phyloP scores from a whole-genome alignment of 805 yeast species.

The Suhomyces sp. region DNA sequence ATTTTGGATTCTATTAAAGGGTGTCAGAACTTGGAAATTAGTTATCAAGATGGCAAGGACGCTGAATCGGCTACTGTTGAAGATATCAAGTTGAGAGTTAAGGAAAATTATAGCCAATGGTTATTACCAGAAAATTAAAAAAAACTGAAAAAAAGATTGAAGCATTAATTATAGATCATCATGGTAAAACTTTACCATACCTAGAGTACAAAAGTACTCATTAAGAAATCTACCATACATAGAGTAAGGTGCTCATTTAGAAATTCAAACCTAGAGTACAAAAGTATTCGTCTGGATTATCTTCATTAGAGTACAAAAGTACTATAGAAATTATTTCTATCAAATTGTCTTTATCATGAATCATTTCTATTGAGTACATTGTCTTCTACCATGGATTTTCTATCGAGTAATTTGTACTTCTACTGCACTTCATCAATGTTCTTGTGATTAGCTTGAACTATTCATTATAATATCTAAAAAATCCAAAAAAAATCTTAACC shows the following conservation, averaged over 20 bases:
- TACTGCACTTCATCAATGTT: not conserved
- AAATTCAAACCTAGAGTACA: no score
- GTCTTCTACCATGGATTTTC: no score
- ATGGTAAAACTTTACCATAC: not conserved
- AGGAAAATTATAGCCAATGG: slow-evolving; percentile 62
- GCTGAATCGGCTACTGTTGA: slow-evolving; percentile 32
- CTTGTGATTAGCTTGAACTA: not conserved
- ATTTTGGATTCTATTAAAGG: slow-evolving; percentile 53
- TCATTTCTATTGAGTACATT: no score
- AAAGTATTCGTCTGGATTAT: no score
- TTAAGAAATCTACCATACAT: no score
- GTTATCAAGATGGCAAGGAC: slow-evolving; percentile 34
- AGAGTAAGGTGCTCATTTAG: no score
- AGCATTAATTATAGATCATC: not conserved
- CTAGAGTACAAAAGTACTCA: no score
- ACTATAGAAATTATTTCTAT: no score
- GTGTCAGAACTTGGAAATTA: slow-evolving; percentile 52
- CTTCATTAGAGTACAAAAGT: no score
- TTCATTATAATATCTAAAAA: not conserved
- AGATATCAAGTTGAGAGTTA: slow-evolving; percentile 60
- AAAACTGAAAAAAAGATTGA: not conserved
- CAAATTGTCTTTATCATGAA: no score
- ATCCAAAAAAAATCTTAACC: not conserved
- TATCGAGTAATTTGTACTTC: no score
- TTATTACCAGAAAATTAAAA: slow-evolving; percentile 45